Base-by-base conservation (phyloP, 1,284 basidiomycete species). In the Porodaedalea pini region DNA sequence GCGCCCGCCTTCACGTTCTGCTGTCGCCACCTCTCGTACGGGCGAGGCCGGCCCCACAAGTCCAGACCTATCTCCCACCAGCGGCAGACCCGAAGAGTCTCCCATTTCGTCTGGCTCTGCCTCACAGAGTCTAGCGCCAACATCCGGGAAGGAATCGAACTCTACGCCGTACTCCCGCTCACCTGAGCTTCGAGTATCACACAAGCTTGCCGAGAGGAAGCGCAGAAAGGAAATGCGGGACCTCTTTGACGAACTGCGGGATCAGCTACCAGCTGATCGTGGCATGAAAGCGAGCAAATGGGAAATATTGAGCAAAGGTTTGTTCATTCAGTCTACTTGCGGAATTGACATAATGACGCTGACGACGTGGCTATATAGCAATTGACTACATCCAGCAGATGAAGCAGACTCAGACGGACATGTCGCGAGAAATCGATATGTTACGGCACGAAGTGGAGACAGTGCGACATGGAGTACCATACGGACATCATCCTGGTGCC, bases 151-250 rank as follows among this genome's bases (percentile, higher is more conserved):
- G 71, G 80, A 86, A 36, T 58, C 75, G 11, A 78, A 82, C 51
- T 65, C 77, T 19, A 90, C 91, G 11, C 92, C 93, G 3, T 98
- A 97, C 72, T 94, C 94, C 54, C 88, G 94, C 59, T 94, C 91
- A 0, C 94, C 94, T 2, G 94, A 98, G 70, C 78, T 98, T 43
- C 83, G 94, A 54, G 84, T 97, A 43, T 94, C 90, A 11, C 94
- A 98, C 74, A 97, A 97, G 69, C 81, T 97, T 19, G 94, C 94
- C 1, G 94, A 98, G 73, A 78, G 94, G 61, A 97, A 98, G 72
- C 78, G 94, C 64, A 80, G 94, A 69, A 96, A 94, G 75, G 94
- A 98, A 73, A 98, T 98, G 94, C 95, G 95, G 69, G 94, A 97
- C 60, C 71, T 98, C 49, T 98, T 97, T 68, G 94, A 98, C 66